Percentiles rank a stretch among this genome's conserved stretches.
phyloP scores from a whole-genome alignment of 305 asterid genomes.

The Plantago lanceolata region DNA sequence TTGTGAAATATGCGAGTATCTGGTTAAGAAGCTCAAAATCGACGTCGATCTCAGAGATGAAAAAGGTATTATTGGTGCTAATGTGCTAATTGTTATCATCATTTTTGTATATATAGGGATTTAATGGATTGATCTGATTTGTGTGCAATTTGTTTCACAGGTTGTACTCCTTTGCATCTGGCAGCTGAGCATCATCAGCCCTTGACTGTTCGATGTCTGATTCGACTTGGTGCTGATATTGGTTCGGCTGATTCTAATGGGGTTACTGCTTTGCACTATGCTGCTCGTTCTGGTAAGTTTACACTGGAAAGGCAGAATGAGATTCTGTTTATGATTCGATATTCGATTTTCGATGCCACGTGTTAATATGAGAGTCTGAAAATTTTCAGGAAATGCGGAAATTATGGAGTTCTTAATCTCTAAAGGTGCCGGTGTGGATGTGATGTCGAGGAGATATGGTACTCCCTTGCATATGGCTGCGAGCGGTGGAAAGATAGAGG shows the following conservation, averaged over 20 bases:
- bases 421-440: slow-evolving; percentile 25
- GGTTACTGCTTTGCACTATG: slow-evolving; percentile 23
- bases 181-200: slow-evolving; percentile 10
- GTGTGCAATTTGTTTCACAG: slow-evolving; percentile 4
- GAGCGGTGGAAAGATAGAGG: slow-evolving; percentile 21
- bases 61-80: not conserved
- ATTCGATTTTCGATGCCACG: too few species aligned
- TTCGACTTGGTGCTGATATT: slow-evolving; percentile 23
- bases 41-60: not conserved
- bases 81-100: too few species aligned
- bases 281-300: slow-evolving; percentile 10
- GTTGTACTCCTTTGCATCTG: slow-evolving; percentile 24
- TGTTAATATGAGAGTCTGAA: not conserved
- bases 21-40: not conserved
- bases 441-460: slow-evolving; percentile 2
- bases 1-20: not conserved
- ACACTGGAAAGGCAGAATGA: too few species aligned
- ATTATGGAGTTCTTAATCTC: slow-evolving; percentile 22
- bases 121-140: not conserved
- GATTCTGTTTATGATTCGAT: not conserved
- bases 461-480: slow-evolving; percentile 26
- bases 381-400: slow-evolving; percentile 17
- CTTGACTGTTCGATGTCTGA: slow-evolving; percentile 17
- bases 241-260: not conserved
- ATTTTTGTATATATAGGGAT: not conserved